Base-by-base conservation (phyloP, 768 basidiomycete genomes). In the Amanita rimosa region DNA sequence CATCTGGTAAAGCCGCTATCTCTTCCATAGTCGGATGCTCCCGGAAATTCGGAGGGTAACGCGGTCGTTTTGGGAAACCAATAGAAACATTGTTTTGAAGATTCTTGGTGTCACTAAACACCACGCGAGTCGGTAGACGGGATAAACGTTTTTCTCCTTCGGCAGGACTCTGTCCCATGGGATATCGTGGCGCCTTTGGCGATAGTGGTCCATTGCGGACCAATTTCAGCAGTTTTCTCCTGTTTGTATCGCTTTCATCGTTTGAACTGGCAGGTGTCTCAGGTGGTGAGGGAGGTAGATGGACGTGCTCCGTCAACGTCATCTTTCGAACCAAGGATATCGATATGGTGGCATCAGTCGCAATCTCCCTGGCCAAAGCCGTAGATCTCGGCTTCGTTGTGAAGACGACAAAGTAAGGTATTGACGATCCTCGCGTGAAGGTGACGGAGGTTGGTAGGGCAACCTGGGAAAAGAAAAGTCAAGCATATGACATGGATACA, bases 341-440 rank as follows among this genome's bases (percentile, higher is more conserved):
- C n/a, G 75, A 74, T 27, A 85, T 77, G 10, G 81, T 83, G 5
- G 85, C 80, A 58, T 85, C 83, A 3, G 80, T 57, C 6, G 82
- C 78, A 31, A 86, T 83, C 57, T 86, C 83, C 50, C 71, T 73
- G 7, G 78, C 72, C 27, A 85, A 64, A 9, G 62, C 54, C 1
- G 68, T 61, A 14, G 78, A 81, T 35, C 77, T 69, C 14, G 79
- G 75, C 6, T 64, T 75, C 26, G 85, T 85, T 8, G 76, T 75
- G 63, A 85, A 85, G 24, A 85, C 79, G 45, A 84, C 81, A 56
- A 79, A 86, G 57, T 79, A 85, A 10, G 83, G 76, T 52, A 87
- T 74, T n/a, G 72, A 73, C 14, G 71, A 71, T 21, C 71, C 60
- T 24, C 84, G 81, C 55, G 76, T 69, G 64, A 84, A 85, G 3